Evolutionary conservation across 305 asterid genomes (phyloP).

Genomic region (Andrographis paniculata): DNA sequence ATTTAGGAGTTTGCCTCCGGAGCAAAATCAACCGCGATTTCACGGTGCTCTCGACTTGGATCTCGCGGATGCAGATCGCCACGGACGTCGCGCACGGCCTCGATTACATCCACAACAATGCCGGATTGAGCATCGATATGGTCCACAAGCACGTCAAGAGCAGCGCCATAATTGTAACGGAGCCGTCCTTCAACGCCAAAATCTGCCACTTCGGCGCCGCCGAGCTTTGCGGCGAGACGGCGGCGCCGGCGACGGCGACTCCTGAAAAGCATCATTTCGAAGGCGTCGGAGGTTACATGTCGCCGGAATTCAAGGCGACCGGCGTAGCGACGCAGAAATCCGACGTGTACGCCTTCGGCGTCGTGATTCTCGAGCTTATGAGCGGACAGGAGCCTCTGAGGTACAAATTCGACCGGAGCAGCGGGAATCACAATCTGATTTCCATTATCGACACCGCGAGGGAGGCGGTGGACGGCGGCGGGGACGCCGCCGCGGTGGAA

Average conservation of each 20-base stretch:
- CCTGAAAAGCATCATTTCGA: conserved; percentile 32
- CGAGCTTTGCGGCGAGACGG: conserved; percentile 85
- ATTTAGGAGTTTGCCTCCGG: conserved; percentile 55
- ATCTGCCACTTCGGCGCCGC: conserved; percentile 98
- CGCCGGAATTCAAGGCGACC: conserved; percentile 70
- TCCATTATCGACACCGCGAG: conserved; percentile 53
- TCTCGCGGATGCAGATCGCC: conserved; percentile 80
- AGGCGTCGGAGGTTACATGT: conserved; percentile 86
- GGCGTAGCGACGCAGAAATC: conserved; percentile 81
- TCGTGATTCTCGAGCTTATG: conserved; percentile 73
- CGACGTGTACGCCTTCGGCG: conserved; percentile 89
- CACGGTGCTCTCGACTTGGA: conserved; percentile 78
- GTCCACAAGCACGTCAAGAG: conserved; percentile 85
- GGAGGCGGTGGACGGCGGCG: conserved; percentile 43
- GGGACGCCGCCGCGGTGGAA: conserved; percentile 31
- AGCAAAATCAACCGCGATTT: conserved; percentile 51
- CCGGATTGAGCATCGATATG: conserved; percentile 57
- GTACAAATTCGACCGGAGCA: conserved; percentile 43
- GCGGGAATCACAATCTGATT: conserved; percentile 29
- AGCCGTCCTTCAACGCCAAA: conserved; percentile 67
- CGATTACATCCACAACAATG: conserved; percentile 75
- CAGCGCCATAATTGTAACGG: conserved; percentile 71
- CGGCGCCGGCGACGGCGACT: conserved; percentile 17
- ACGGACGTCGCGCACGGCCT: conserved; percentile 78
- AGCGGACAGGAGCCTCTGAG: conserved; percentile 76